Conservation (phyloP, 2,329 filamentous ascomycete genomes). For the Lachnellula cervina region DNA sequence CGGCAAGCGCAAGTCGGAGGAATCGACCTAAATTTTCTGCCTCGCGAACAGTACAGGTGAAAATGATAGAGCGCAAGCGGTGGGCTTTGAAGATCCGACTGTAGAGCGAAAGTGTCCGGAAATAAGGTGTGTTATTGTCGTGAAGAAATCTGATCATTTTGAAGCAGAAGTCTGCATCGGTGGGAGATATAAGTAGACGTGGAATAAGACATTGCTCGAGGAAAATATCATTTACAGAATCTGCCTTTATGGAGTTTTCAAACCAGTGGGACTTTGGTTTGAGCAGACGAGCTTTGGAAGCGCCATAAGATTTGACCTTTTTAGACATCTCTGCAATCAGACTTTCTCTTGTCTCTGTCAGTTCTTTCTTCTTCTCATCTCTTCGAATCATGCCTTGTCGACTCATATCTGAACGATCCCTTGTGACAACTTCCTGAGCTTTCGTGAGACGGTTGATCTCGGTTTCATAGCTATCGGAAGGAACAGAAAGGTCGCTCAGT, state of each 20-base stretch:
- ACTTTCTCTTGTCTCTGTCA: constrained; percentile 63
- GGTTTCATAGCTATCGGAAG: constrained; percentile 69
- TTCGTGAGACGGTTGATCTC: constrained; percentile 67
- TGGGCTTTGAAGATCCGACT: constrained; percentile 82
- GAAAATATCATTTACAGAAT: constrained; percentile 67
- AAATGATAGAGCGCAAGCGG: constrained; percentile 75
- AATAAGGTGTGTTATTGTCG: constrained; percentile 75
- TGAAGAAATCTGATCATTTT: constrained; percentile 85
- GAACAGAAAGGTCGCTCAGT: constrained; percentile 74
- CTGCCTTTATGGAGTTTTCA: constrained; percentile 55
- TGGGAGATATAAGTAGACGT: constrained; percentile 73
- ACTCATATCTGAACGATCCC: constrained; percentile 69
- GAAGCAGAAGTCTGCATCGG: constrained; percentile 86
- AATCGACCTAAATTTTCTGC: constrained; percentile 92
- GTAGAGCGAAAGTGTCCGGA: constrained; percentile 79
- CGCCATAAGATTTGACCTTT: constrained; percentile 62
- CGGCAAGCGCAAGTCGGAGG: constrained; percentile 72
- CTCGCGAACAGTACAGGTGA: constrained; percentile 83
- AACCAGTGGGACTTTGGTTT: constrained; percentile 81
- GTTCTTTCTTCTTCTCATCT: constrained; percentile 63
- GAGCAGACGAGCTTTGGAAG: constrained; percentile 63
- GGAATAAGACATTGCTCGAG: constrained; percentile 93
- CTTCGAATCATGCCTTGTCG: constrained; percentile 60
- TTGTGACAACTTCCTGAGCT: constrained; percentile 61
- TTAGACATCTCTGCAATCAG: constrained; percentile 69